Conservation (phyloP, 23 red algal genomes). For the Gracilaria vermiculophylla region DNA sequence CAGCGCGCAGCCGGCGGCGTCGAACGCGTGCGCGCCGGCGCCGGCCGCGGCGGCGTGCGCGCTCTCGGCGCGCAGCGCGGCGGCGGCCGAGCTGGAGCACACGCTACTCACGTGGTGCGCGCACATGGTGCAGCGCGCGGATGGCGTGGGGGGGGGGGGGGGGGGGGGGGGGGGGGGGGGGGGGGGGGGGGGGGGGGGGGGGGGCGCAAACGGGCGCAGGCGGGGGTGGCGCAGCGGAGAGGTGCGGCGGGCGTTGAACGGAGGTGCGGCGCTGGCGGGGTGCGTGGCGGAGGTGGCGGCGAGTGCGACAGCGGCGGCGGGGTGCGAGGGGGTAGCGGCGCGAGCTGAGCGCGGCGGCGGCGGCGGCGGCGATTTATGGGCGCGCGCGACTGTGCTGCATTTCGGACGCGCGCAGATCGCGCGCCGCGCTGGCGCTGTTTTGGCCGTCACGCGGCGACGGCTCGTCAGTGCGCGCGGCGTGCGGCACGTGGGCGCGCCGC, state of each 20-base stretch:
- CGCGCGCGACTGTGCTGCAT: conserved; percentile 17
- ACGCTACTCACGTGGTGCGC: background rate
- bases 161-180: background rate
- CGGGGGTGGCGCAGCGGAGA: background rate
- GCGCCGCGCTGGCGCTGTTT: background rate
- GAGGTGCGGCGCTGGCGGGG: background rate
- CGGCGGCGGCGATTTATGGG: conserved; percentile 9
- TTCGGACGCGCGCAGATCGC: background rate
- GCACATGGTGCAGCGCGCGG: background rate
- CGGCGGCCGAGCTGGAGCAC: background rate
- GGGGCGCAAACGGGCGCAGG: background rate
- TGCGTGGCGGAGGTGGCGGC: background rate
- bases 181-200: background rate
- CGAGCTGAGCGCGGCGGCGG: background rate
- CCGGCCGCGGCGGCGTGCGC: background rate
- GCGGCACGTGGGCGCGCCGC: background rate
- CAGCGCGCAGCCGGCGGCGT: background rate
- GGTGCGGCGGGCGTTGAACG: background rate
- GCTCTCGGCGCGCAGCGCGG: background rate
- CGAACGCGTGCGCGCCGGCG: background rate
- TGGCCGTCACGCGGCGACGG: background rate
- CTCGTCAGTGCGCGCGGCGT: conserved; percentile 2
- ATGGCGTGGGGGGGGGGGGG: too few relatives aligned
- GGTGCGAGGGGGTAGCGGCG: background rate
- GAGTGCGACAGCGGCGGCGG: background rate